A percentile compares a stretch with the other conserved stretches of the same genome.
Evolutionary conservation across 192 early-diverging fungal species (phyloP).

Genomic region (Borealophlyctis nickersoniae): DNA sequence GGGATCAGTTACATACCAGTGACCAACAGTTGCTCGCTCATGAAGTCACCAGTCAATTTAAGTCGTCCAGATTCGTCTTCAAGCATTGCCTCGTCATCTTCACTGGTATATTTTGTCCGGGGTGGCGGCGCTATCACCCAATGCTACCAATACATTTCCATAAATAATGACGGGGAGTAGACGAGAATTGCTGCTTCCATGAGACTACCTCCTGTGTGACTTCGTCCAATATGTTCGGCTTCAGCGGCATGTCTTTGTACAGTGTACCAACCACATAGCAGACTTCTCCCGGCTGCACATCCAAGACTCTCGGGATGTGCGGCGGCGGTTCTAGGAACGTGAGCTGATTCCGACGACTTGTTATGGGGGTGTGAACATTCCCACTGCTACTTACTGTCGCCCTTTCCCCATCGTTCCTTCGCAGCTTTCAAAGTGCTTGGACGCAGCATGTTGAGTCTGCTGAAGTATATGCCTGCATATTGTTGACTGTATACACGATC

Average conservation of each 20-base stretch:
- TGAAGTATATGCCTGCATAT: slow-evolving; percentile 83
- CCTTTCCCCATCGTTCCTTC: slow-evolving; percentile 46
- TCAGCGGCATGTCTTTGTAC: slow-evolving; percentile 80
- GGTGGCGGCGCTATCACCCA: slow-evolving; percentile 63
- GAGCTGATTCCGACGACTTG: not conserved
- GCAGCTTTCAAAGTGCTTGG: slow-evolving; percentile 60
- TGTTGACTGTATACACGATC: slow-evolving; percentile 72
- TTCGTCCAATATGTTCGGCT: slow-evolving; percentile 90
- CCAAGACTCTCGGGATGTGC: slow-evolving; percentile 65
- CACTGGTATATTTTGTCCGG: slow-evolving; percentile 65
- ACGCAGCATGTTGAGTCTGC: slow-evolving; percentile 65
- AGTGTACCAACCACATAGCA: slow-evolving; percentile 84
- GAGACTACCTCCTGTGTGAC: slow-evolving; percentile 70
- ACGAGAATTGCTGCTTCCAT: not conserved
- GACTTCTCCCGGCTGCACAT: slow-evolving; percentile 59
- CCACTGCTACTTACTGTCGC: slow-evolving; percentile 9
- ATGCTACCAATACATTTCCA: slow-evolving; percentile 36
- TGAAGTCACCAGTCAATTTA: slow-evolving; percentile 58
- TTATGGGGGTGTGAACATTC: too few species aligned
- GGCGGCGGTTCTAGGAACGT: slow-evolving; percentile 8
- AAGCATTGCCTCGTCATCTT: slow-evolving; percentile 59
- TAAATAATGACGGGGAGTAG: not conserved
- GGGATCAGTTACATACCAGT: slow-evolving; percentile 76
- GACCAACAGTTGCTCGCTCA: slow-evolving; percentile 58
- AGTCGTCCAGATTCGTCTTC: slow-evolving; percentile 95